Evolutionary conservation across 345 rosid genomes (phyloP).

Genomic region (Carallia pectinifolia): DNA sequence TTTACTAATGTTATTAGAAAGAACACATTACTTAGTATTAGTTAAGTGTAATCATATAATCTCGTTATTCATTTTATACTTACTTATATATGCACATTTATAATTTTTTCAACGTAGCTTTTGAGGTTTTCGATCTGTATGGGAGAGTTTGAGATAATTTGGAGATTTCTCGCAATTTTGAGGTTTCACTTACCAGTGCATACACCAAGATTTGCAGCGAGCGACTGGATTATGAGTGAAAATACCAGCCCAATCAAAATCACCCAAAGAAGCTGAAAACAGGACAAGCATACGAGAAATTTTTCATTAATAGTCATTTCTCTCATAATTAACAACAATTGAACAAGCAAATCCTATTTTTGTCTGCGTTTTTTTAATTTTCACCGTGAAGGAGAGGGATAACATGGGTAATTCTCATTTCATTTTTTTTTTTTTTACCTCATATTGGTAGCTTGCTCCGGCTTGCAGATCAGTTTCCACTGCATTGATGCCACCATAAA

Average conservation of each 20-base stretch:
- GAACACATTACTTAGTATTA: no score
- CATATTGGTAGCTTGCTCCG: conserved; percentile 52
- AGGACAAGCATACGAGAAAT: background rate
- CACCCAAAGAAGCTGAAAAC: conserved; percentile 60
- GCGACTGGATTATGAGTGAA: conserved; percentile 68
- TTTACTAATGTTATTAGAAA: no score
- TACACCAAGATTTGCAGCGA: conserved; percentile 71
- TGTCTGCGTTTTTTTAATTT: background rate
- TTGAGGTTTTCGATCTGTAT: no score
- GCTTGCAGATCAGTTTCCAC: conserved; percentile 82
- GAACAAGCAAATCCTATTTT: background rate
- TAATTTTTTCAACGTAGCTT: no score
- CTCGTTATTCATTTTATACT: no score
- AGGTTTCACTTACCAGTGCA: conserved; percentile 44
- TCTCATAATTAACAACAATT: background rate
- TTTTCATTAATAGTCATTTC: background rate
- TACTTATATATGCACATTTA: no score
- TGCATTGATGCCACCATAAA: conserved; percentile 15
- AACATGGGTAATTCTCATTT: no score
- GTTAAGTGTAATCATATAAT: no score
- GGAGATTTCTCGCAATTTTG: no score
- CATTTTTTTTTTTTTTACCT: conserved; percentile 28
- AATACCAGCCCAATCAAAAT: conserved; percentile 56
- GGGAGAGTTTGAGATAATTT: no score
- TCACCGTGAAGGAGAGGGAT: background rate